Percentiles rank a stretch among this genome's conserved stretches.
Evolutionary conservation across 768 basidiomycete species (phyloP).

Genomic region (Lactifluus pinguis): DNA sequence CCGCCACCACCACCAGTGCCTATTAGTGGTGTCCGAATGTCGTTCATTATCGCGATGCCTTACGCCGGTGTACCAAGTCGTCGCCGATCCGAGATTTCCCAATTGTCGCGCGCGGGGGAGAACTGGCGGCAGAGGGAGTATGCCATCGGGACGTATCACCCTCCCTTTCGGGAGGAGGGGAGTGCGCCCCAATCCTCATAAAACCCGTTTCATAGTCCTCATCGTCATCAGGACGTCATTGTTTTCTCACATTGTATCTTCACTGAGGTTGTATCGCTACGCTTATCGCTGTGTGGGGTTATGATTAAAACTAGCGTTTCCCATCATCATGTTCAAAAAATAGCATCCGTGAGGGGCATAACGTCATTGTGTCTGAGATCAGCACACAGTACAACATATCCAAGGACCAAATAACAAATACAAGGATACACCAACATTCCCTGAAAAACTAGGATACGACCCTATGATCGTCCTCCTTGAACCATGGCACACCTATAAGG

Average conservation of each 20-base stretch:
- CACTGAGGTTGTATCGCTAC: background rate
- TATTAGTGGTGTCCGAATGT: background rate
- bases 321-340: background rate
- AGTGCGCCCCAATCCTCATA: background rate
- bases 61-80: background rate
- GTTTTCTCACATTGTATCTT: background rate
- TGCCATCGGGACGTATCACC: constrained; percentile 13
- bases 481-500: constrained; percentile 9
- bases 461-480: background rate
- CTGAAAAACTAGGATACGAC: too few species aligned
- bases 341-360: background rate
- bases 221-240: background rate
- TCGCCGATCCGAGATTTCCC: constrained; percentile 3
- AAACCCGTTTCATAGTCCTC: background rate
- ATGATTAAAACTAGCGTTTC: background rate
- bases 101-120: background rate
- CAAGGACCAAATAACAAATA: background rate
- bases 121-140: constrained; percentile 11
- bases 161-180: constrained; percentile 3
- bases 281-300: background rate
- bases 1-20: background rate
- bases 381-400: background rate
- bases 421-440: background rate
- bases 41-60: constrained; percentile 17
- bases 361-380: too few species aligned